These are phyloP conservation scores for Phlebiopsis gigantea DNA, from an alignment of 768 basidiomycete species.

Conservation along the genomic window DNA sequence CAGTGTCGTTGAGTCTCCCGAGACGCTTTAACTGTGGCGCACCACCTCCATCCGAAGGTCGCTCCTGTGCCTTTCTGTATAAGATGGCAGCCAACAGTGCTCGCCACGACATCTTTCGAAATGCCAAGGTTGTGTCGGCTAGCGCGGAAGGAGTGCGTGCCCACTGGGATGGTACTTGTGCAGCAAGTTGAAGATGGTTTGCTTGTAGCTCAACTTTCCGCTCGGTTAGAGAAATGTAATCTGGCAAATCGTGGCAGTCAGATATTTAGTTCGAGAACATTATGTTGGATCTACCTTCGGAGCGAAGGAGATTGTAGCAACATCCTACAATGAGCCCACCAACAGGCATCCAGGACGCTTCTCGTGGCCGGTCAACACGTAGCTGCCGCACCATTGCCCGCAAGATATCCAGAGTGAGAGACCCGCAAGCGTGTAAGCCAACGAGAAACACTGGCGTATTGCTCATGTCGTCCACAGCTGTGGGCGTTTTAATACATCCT, in stretches of 20 bases:
- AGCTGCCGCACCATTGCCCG: constrained; percentile 35
- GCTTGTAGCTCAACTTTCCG: constrained; percentile 33
- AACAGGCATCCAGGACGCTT: constrained; percentile 40
- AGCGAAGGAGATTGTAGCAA: constrained; percentile 69
- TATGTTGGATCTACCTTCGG: constrained; percentile 35
- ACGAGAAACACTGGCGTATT: constrained; percentile 51
- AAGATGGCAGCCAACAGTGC: constrained; percentile 46
- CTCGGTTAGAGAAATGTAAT: constrained; percentile 3
- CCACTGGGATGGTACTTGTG: constrained; percentile 69
- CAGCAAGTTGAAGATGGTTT: constrained; percentile 62
- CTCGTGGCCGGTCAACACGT: not conserved
- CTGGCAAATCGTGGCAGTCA: not conserved
- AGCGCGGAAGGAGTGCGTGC: constrained; percentile 29
- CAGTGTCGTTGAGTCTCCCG: constrained; percentile 46
- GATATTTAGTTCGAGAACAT: not conserved
- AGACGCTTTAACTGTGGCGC: constrained; percentile 27
- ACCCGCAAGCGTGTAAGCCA: constrained; percentile 73
- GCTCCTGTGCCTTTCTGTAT: constrained; percentile 2
- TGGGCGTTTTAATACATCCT: not conserved
- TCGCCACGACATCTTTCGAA: constrained; percentile 69
- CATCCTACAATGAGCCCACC: constrained; percentile 66
- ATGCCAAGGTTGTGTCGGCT: constrained; percentile 40
- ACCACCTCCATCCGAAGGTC: not conserved
- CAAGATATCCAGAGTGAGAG: constrained; percentile 62
- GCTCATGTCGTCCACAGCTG: not conserved